These are phyloP conservation scores for Henckelia pumila DNA, from an alignment of 257 asterid genomes.

Conservation along the genomic window DNA sequence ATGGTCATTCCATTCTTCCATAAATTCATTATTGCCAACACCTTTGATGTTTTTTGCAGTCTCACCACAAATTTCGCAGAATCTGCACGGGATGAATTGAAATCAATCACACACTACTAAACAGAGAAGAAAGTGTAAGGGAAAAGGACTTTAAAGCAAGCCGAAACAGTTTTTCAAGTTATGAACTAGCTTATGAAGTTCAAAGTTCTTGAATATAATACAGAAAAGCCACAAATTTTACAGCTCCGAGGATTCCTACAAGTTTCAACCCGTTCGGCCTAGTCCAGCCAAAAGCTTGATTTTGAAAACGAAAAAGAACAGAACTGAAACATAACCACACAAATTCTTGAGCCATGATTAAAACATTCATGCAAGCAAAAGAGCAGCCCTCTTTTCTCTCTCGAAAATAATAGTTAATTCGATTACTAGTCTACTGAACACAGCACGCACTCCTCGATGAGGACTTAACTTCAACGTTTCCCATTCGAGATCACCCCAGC, in stretches of 20 bases:
- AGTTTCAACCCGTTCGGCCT: background rate
- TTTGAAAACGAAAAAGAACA: too few species aligned
- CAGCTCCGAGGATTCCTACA: background rate
- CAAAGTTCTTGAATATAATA: background rate
- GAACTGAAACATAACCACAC: background rate
- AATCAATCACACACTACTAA: background rate
- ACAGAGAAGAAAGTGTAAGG: background rate
- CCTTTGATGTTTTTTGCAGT: constrained; percentile 58
- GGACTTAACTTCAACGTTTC: background rate
- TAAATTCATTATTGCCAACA: constrained; percentile 39
- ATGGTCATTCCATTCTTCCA: constrained; percentile 70
- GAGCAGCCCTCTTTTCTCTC: too few species aligned
- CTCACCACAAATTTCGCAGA: constrained; percentile 78
- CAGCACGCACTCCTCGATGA: background rate
- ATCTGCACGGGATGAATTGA: constrained; percentile 38
- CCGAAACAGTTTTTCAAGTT: background rate
- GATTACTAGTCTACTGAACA: background rate
- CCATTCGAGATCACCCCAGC: background rate
- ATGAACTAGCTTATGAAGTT: background rate
- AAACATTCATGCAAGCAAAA: too few species aligned
- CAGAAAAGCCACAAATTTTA: too few species aligned
- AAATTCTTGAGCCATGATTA: too few species aligned
- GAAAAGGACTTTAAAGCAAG: background rate
- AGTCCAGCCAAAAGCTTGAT: background rate
- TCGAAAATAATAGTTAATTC: background rate